phyloP scores from a whole-genome alignment of 2,329 filamentous ascomycete species.

The Tolypocladium paradoxum region DNA sequence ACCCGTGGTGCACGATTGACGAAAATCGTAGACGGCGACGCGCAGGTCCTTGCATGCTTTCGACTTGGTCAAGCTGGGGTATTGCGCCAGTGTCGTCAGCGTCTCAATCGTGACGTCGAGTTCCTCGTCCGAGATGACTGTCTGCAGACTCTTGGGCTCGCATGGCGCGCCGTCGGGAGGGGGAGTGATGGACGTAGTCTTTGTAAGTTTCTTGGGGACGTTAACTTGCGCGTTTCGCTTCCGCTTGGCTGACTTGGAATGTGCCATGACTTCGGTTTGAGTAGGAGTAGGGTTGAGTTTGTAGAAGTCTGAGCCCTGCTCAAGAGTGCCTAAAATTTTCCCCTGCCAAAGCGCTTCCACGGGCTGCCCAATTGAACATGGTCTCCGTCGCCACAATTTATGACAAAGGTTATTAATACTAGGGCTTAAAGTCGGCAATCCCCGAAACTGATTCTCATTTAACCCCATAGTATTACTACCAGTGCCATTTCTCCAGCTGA shows the following conservation, averaged over 20 bases:
- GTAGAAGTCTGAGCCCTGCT: too few relatives aligned
- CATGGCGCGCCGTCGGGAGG: conserved; percentile 22
- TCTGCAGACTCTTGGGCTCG: conserved; percentile 39
- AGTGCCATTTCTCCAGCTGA: too few relatives aligned
- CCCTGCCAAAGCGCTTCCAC: too few relatives aligned
- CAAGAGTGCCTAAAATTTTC: too few relatives aligned
- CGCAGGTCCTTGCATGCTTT: conserved; percentile 57
- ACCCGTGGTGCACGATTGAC: conserved; percentile 57
- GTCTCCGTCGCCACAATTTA: too few relatives aligned
- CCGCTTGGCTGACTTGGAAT: conserved; percentile 34
- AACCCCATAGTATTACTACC: too few relatives aligned
- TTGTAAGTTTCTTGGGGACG: conserved; percentile 25
- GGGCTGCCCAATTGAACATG: too few relatives aligned
- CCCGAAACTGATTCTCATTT: too few relatives aligned
- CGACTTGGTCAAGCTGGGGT: conserved; percentile 55
- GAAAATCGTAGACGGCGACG: conserved; percentile 57
- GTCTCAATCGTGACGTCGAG: conserved; percentile 59
- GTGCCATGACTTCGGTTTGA: not conserved
- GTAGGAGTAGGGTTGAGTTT: not conserved
- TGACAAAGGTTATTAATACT: too few relatives aligned
- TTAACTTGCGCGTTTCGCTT: conserved; percentile 29
- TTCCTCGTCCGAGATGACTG: conserved; percentile 51
- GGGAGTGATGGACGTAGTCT: conserved; percentile 20
- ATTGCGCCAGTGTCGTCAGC: conserved; percentile 42
- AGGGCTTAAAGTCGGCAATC: too few relatives aligned